A percentile compares a stretch with the other conserved stretches of the same genome.
Conservation (phyloP, 116 monocot species). For the Zostera marina region DNA sequence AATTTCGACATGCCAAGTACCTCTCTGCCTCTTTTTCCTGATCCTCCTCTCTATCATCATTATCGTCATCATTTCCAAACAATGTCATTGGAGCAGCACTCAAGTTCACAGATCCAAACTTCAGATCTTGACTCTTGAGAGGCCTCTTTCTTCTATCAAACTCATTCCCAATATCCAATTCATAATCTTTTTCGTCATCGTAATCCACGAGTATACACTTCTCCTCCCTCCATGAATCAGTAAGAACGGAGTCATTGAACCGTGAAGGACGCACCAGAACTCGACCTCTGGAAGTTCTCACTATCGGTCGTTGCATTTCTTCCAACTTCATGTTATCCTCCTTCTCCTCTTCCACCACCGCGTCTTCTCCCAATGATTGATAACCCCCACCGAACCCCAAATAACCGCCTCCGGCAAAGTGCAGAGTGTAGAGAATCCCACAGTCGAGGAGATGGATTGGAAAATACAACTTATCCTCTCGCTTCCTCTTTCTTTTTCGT, state of each 20-base stretch:
- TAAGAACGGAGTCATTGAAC: slow-evolving; percentile 58
- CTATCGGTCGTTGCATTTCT: slow-evolving; percentile 19
- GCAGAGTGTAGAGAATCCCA: background rate
- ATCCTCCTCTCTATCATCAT: too few species aligned
- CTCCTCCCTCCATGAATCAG: slow-evolving; percentile 49
- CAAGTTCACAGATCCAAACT: slow-evolving; percentile 1
- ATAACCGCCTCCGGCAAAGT: slow-evolving; percentile 4
- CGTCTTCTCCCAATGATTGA: background rate
- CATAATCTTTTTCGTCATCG: background rate
- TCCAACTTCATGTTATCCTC: slow-evolving; percentile 4
- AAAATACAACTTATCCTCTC: slow-evolving; percentile 14
- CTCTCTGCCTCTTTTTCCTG: slow-evolving; percentile 26
- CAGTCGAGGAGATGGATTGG: slow-evolving; percentile 25
- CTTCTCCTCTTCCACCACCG: background rate
- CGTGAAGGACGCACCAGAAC: slow-evolving; percentile 44
- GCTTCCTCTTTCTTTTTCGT: slow-evolving; percentile 16
- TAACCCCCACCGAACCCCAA: slow-evolving; percentile 14
- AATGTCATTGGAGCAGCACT: slow-evolving; percentile 4
- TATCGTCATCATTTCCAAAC: background rate
- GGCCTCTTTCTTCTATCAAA: background rate
- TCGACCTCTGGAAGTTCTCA: slow-evolving; percentile 47
- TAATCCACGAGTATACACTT: slow-evolving; percentile 10
- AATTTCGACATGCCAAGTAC: slow-evolving; percentile 36
- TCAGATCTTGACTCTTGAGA: slow-evolving; percentile 3
- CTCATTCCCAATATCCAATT: background rate